phyloP scores from a whole-genome alignment of 441 rosid genomes.

The Pelargonium hybrid region DNA sequence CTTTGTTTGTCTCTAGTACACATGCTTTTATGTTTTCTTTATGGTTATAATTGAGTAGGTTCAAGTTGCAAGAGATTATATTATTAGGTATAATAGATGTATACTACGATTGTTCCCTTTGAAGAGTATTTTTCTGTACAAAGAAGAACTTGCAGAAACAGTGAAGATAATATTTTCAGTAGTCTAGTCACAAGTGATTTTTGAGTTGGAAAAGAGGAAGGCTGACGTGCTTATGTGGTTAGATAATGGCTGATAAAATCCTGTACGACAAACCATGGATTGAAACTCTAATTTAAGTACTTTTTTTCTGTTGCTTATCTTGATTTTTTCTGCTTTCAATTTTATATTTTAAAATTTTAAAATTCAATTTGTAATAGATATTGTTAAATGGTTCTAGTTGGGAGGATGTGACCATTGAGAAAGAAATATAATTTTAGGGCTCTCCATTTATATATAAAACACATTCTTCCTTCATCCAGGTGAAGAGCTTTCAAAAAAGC shows the following conservation, averaged over 20 bases:
- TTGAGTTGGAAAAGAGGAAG: neutral
- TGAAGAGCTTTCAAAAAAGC: slow-evolving; percentile 97
- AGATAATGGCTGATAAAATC: neutral
- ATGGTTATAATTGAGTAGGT: neutral
- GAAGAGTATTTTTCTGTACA: neutral
- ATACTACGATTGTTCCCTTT: neutral
- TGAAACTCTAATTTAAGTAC: neutral
- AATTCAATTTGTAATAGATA: no score
- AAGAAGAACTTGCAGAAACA: neutral
- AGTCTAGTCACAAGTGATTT: neutral
- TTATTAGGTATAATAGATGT: neutral
- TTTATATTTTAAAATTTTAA: neutral
- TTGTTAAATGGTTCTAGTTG: no score
- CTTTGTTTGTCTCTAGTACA: neutral
- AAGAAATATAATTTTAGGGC: neutral
- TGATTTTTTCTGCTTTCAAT: neutral
- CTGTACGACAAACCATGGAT: neutral
- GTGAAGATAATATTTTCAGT: neutral
- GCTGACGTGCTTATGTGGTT: neutral
- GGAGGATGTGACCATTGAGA: no score
- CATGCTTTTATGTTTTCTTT: neutral
- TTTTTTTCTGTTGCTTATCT: neutral
- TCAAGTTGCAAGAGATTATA: neutral
- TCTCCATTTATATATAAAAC: neutral
- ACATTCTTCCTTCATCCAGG: slow-evolving; percentile 37